A percentile compares a stretch with the other conserved stretches of the same genome.
phyloP scores from a whole-genome alignment of 2,329 filamentous ascomycete species.

The Aspergillus ibericus region DNA sequence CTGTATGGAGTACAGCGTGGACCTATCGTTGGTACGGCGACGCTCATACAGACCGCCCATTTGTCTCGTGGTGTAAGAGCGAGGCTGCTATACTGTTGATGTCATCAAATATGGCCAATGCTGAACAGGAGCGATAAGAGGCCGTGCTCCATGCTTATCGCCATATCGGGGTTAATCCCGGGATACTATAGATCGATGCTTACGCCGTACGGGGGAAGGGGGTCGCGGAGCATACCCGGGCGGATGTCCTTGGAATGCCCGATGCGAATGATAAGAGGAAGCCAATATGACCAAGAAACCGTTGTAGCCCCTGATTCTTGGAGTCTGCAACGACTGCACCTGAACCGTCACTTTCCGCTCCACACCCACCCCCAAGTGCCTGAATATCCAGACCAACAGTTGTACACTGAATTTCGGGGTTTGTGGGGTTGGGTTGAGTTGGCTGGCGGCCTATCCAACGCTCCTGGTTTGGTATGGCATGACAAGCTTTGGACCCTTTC shows the following conservation, averaged over 20 bases:
- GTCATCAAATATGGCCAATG: conserved; percentile 7
- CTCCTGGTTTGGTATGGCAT: not conserved
- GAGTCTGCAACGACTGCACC: not conserved
- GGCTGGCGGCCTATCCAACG: not conserved
- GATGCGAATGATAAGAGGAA: not conserved
- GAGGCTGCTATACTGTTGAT: conserved; percentile 4
- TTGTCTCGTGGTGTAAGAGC: not conserved
- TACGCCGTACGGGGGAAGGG: not conserved
- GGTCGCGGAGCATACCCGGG: not conserved
- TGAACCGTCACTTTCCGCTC: not conserved
- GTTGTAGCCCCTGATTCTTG: not conserved
- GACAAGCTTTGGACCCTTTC: conserved; percentile 1
- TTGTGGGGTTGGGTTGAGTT: not conserved
- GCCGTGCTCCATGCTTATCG: conserved; percentile 8
- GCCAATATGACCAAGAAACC: not conserved
- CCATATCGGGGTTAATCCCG: not conserved
- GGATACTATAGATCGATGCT: conserved; percentile 4
- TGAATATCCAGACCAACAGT: not conserved
- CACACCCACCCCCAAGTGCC: not conserved
- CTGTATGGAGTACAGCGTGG: not conserved
- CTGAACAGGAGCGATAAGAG: conserved; percentile 4
- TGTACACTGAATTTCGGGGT: not conserved
- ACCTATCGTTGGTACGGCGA: not conserved
- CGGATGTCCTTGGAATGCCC: not conserved
- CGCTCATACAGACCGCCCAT: conserved; percentile 5